Evolutionary conservation across 192 early-diverging fungal species (phyloP), one percentile per base, ranked within the genome.

Genomic region (Gaertneriomyces sp.): DNA sequence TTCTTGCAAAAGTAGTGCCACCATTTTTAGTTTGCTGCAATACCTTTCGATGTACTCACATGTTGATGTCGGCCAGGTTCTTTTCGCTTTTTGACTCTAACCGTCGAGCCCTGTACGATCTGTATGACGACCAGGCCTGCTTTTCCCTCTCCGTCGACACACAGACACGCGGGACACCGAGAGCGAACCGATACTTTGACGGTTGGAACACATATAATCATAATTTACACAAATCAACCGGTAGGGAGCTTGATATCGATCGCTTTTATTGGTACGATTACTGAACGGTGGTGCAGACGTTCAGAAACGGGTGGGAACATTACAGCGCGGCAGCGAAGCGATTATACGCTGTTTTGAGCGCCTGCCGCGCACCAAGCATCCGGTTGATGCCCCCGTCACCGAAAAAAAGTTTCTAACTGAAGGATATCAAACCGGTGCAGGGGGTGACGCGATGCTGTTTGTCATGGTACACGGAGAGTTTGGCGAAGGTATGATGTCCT

Each of bases 391-490:
- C 19, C 72, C 59, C 4, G 62, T 43, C 38, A 45, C 41, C 20
- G 33, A 60, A 38, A 70, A 43, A n/a, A 50, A 41, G 42, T 60
- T 72, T 44, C 14, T 71, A 4, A 42, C 71, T 39, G 73, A 75
- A 7, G 54, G 20, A 7, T 71, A 54, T 45, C 68, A 70, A 66
- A 59, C 17, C 10, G 68, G 60, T 12, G 60, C 56, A 5, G 72
- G 61, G 4, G 40, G 25, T 11, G n/a, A 61, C 42, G 46, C 45
- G 6, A 52, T 39, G 5, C 38, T 75, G 12, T 66, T 70, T 19
- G 58, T 79, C 16, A 59, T 60, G 20, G 47, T 77, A n/a, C 72
- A 79, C 38, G 78, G 78, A 8, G 71, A 74, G 53, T 74, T 79
- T 25, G 38, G 49, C 39, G 74, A 73, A 67, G 70, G 75, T 76